Conservation (phyloP, 257 asterid species). For the Nicotiana tomentosiformis region DNA sequence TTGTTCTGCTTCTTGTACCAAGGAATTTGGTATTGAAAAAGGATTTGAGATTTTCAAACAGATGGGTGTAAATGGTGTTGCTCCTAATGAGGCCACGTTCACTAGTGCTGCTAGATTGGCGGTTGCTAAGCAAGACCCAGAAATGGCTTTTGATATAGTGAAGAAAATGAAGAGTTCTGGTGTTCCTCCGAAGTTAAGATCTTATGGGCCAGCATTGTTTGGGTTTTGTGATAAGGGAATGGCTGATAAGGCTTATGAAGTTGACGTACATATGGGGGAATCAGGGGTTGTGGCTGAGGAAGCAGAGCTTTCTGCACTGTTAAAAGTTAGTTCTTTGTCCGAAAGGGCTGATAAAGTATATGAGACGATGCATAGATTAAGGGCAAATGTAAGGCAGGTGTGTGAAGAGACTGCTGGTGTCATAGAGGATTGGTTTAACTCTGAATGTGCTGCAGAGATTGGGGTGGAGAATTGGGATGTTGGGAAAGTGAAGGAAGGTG, state of each 20-base stretch:
- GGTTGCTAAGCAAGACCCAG: slow-evolving; percentile 70
- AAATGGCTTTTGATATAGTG: slow-evolving; percentile 65
- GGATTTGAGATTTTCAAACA: slow-evolving; percentile 74
- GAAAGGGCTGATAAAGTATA: slow-evolving; percentile 60
- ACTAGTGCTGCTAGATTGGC: slow-evolving; percentile 87
- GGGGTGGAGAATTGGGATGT: slow-evolving; percentile 73
- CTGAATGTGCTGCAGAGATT: slow-evolving; percentile 49
- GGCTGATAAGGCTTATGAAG: slow-evolving; percentile 73
- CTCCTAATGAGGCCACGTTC: slow-evolving; percentile 81
- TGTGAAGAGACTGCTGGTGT: slow-evolving; percentile 62
- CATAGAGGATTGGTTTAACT: slow-evolving; percentile 71
- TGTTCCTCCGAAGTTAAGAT: slow-evolving; percentile 69
- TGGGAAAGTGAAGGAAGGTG: slow-evolving; percentile 56
- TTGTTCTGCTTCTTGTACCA: slow-evolving; percentile 34
- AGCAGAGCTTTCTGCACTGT: slow-evolving; percentile 68
- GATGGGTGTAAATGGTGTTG: slow-evolving; percentile 55
- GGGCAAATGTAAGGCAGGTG: slow-evolving; percentile 78
- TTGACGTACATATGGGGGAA: slow-evolving; percentile 71
- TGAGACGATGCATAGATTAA: slow-evolving; percentile 79
- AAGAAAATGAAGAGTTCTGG: slow-evolving; percentile 65
- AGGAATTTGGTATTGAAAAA: slow-evolving; percentile 37
- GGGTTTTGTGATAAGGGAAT: slow-evolving; percentile 64
- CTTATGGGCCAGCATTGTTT: slow-evolving; percentile 79
- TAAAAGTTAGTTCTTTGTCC: slow-evolving; percentile 54
- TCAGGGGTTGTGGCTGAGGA: slow-evolving; percentile 65